These are phyloP conservation scores for Pichia inconspicua DNA, from an alignment of 1,139 yeast genomes.

Conservation along the genomic window DNA sequence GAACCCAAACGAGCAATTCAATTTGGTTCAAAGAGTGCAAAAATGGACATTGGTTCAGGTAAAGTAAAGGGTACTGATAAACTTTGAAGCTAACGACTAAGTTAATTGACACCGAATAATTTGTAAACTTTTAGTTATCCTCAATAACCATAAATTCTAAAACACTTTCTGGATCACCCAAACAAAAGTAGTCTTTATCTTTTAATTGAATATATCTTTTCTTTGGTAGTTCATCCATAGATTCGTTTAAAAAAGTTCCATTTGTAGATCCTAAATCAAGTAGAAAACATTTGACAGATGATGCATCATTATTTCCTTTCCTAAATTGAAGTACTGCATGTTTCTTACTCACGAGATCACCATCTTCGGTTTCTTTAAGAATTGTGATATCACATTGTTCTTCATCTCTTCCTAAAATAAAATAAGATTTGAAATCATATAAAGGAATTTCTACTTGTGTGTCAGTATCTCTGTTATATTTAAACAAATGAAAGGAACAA, in stretches of 20 bases:
- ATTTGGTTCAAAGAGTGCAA: slow-evolving; percentile 93
- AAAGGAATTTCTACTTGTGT: slow-evolving; percentile 16
- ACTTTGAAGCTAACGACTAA: too few relatives aligned
- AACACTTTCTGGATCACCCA: slow-evolving; percentile 32
- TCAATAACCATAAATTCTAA: slow-evolving; percentile 16
- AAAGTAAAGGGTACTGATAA: slow-evolving; percentile 58
- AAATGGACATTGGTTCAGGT: slow-evolving; percentile 70
- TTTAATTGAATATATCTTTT: slow-evolving; percentile 42
- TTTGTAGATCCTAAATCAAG: slow-evolving; percentile 48
- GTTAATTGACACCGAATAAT: too few relatives aligned
- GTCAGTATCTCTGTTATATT: slow-evolving; percentile 9
- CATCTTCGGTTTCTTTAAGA: slow-evolving; percentile 22
- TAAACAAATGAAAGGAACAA: slow-evolving; percentile 15
- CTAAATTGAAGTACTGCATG: slow-evolving; percentile 51
- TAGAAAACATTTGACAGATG: slow-evolving; percentile 28
- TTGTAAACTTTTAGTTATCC: background rate
- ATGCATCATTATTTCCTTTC: slow-evolving; percentile 14
- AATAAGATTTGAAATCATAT: slow-evolving; percentile 19
- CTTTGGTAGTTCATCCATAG: slow-evolving; percentile 32
- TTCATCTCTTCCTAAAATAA: slow-evolving; percentile 40
- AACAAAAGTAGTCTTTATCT: slow-evolving; percentile 39
- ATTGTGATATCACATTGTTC: slow-evolving; percentile 38
- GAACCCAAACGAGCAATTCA: slow-evolving; percentile 95
- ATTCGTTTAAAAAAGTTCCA: slow-evolving; percentile 45
- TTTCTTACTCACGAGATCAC: slow-evolving; percentile 41